A percentile compares a stretch with the other conserved stretches of the same genome.
These are phyloP conservation scores for Silene vulgaris DNA, from an alignment of 179 eudicot genomes.

Conservation along the genomic window DNA sequence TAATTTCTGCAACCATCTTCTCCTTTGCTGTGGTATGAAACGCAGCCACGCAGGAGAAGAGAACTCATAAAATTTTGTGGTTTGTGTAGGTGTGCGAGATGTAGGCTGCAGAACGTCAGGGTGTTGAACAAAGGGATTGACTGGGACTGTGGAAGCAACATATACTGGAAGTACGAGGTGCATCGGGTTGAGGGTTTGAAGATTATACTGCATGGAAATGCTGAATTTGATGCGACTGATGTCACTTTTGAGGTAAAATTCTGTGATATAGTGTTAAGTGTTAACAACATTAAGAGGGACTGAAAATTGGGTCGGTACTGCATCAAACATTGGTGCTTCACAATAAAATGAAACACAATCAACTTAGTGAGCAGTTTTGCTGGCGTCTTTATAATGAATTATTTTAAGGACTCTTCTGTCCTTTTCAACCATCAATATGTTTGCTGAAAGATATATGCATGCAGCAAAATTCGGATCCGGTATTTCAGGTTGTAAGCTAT, in stretches of 20 bases:
- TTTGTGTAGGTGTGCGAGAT: conserved; percentile 75
- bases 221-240: conserved; percentile 91
- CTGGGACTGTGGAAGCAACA: conserved; percentile 60
- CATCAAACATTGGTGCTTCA: too few species aligned
- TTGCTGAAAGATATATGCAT: too few species aligned
- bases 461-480: too few species aligned
- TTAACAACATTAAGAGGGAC: too few species aligned
- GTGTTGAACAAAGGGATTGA: conserved; percentile 79
- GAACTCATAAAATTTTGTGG: conserved; percentile 9
- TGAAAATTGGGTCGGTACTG: too few species aligned
- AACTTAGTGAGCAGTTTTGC: too few species aligned
- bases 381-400: too few species aligned
- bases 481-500: too few species aligned
- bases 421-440: too few species aligned
- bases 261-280: background rate
- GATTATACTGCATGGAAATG: conserved; percentile 88
- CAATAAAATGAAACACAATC: too few species aligned
- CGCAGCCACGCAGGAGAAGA: background rate
- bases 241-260: conserved; percentile 67
- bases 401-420: too few species aligned
- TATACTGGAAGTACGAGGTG: conserved; percentile 89
- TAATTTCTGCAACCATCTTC: conserved; percentile 22
- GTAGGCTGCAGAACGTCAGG: conserved; percentile 79
- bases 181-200: conserved; percentile 57
- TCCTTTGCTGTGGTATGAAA: background rate